Evolutionary conservation across 2,329 filamentous ascomycete genomes (phyloP).

Genomic region (Diplodia mutila): DNA sequence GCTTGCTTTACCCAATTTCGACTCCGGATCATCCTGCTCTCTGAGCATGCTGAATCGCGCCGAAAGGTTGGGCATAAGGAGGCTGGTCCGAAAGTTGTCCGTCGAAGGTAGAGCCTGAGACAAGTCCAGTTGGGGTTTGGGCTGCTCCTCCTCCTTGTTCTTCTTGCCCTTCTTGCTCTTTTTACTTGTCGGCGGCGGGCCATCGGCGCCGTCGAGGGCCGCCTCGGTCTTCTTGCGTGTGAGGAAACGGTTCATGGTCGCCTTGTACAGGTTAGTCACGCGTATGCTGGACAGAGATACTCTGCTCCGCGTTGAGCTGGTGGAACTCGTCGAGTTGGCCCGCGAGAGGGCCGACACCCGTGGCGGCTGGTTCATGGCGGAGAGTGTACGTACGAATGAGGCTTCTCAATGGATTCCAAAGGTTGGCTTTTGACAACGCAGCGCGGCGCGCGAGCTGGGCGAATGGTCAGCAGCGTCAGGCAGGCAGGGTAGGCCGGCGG

Average conservation of each 20-base stretch:
- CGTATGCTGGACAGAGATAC: slow-evolving; percentile 7
- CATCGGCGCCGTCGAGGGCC: slow-evolving; percentile 41
- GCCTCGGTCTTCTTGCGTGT: slow-evolving; percentile 72
- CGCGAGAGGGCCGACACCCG: slow-evolving; percentile 2
- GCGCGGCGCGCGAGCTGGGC: slow-evolving; percentile 5
- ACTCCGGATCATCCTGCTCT: slow-evolving; percentile 89
- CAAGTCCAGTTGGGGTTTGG: slow-evolving; percentile 72
- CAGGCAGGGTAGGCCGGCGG: background rate
- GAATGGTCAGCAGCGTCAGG: background rate
- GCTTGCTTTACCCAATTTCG: slow-evolving; percentile 88
- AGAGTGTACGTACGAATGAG: slow-evolving; percentile 20
- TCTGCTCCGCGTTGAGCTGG: slow-evolving; percentile 16
- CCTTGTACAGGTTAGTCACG: slow-evolving; percentile 26
- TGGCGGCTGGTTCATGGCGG: slow-evolving; percentile 3
- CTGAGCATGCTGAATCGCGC: slow-evolving; percentile 95
- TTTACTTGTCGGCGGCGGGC: slow-evolving; percentile 38
- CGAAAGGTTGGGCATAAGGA: slow-evolving; percentile 93
- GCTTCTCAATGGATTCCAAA: slow-evolving; percentile 11
- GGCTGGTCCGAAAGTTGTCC: slow-evolving; percentile 92
- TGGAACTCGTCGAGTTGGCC: slow-evolving; percentile 3
- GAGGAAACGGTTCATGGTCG: slow-evolving; percentile 75
- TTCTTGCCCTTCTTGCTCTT: slow-evolving; percentile 58
- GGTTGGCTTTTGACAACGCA: slow-evolving; percentile 10
- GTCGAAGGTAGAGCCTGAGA: slow-evolving; percentile 73
- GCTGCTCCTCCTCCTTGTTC: slow-evolving; percentile 49